phyloP scores from a whole-genome alignment of 2,329 filamentous ascomycete genomes.

The Claviceps spartinae region DNA sequence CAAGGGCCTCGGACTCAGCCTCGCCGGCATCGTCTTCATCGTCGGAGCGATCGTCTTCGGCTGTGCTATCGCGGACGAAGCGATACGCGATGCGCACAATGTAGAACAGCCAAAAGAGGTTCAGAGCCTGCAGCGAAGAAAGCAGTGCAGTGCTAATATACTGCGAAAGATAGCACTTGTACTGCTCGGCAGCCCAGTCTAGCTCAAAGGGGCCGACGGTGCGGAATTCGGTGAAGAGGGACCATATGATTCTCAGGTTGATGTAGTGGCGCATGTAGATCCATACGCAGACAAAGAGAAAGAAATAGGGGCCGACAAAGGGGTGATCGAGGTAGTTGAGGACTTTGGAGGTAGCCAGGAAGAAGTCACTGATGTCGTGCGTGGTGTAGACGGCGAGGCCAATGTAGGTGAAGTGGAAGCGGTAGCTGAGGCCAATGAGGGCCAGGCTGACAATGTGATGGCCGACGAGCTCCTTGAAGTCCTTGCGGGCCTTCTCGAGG shows the following conservation, averaged over 20 bases:
- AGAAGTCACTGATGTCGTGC: constrained; percentile 90
- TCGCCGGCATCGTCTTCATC: constrained; percentile 42
- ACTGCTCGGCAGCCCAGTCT: constrained; percentile 64
- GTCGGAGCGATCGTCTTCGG: constrained; percentile 61
- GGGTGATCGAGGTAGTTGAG: constrained; percentile 79
- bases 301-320: constrained; percentile 74
- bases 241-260: constrained; percentile 64
- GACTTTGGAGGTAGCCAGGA: constrained; percentile 82
- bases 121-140: constrained; percentile 55
- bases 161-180: constrained; percentile 60
- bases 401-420: constrained; percentile 95
- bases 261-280: constrained; percentile 81
- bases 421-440: constrained; percentile 76
- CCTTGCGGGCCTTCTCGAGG: constrained; percentile 86
- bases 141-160: constrained; percentile 54
- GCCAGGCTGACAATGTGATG: constrained; percentile 83
- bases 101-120: constrained; percentile 71
- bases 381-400: constrained; percentile 88
- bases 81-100: constrained; percentile 63
- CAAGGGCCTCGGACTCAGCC: constrained; percentile 22
- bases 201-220: constrained; percentile 63
- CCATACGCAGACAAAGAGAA: constrained; percentile 70
- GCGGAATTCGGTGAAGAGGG: constrained; percentile 60
- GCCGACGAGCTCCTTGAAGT: constrained; percentile 83
- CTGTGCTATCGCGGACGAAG: constrained; percentile 47